Evolutionary conservation across 495 filamentous ascomycete genomes (phyloP).

Genomic region (Penicillium egyptiacum): DNA sequence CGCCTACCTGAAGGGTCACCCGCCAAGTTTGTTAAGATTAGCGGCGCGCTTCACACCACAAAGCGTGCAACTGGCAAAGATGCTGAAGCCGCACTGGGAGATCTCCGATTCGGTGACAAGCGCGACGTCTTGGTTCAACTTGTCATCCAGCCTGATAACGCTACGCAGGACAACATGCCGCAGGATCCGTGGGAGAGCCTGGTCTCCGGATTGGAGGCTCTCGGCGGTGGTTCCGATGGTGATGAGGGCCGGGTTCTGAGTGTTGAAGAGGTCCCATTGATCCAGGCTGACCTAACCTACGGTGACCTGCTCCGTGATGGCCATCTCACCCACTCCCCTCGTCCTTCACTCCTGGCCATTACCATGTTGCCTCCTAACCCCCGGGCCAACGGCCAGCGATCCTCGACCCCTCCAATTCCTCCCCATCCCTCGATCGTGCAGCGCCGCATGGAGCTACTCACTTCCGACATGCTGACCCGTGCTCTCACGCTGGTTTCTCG

Average conservation of each 20-base stretch:
- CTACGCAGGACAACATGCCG: constrained; percentile 80
- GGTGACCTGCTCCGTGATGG: constrained; percentile 94
- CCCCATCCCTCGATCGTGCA: constrained; percentile 96
- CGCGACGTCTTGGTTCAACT: constrained; percentile 95
- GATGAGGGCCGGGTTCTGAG: constrained; percentile 83
- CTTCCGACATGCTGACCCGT: constrained; percentile 95
- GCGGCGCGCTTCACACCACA: constrained; percentile 92
- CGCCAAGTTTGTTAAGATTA: constrained; percentile 98
- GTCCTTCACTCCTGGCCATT: constrained; percentile 92
- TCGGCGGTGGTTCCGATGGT: constrained; percentile 85
- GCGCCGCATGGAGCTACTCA: constrained; percentile 94
- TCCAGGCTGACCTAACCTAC: constrained; percentile 93
- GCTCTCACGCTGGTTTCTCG: constrained; percentile 88
- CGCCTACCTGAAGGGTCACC: constrained; percentile 93
- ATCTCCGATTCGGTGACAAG: constrained; percentile 96
- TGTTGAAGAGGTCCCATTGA: constrained; percentile 91
- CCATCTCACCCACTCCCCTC: constrained; percentile 79
- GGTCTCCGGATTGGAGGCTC: constrained; percentile 90
- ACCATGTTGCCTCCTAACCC: constrained; percentile 87
- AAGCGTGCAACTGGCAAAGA: constrained; percentile 97
- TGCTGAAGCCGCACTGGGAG: constrained; percentile 88
- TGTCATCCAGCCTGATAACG: constrained; percentile 85
- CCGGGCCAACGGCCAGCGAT: constrained; percentile 60
- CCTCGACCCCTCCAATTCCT: constrained; percentile 79
- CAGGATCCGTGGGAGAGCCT: constrained; percentile 97